Percentiles rank a stretch among this genome's conserved stretches.
Evolutionary conservation across 1,284 basidiomycete genomes (phyloP).

Genomic region (Ustilago loliicola): DNA sequence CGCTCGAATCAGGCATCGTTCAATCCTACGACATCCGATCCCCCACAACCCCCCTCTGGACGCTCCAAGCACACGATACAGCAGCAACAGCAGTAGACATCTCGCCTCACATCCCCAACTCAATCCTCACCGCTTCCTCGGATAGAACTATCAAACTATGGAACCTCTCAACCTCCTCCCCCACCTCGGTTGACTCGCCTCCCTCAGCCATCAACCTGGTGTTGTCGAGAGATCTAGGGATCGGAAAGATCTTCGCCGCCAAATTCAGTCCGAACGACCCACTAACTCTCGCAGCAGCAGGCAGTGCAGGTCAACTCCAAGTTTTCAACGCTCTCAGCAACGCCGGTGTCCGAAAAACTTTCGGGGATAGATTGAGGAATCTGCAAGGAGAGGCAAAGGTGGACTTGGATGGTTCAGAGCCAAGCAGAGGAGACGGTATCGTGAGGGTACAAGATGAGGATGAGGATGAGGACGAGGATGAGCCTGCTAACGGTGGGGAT

Average conservation of each 20-base stretch:
- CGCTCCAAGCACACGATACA: slow-evolving; percentile 93
- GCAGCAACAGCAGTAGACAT: slow-evolving; percentile 91
- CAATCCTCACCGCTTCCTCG: slow-evolving; percentile 90
- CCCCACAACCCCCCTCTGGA: slow-evolving; percentile 79
- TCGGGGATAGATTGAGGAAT: slow-evolving; percentile 67
- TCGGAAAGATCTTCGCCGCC: slow-evolving; percentile 94
- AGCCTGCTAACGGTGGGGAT: slow-evolving; percentile 1
- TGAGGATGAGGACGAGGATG: slow-evolving; percentile 50
- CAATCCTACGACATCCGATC: slow-evolving; percentile 92
- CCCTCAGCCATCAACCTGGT: slow-evolving; percentile 80
- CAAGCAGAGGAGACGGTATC: slow-evolving; percentile 50
- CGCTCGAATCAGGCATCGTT: slow-evolving; percentile 66
- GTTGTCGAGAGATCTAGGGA: slow-evolving; percentile 88
- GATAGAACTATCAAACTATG: slow-evolving; percentile 89
- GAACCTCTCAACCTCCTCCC: slow-evolving; percentile 81
- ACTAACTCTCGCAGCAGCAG: slow-evolving; percentile 91
- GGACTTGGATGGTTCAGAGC: slow-evolving; percentile 42
- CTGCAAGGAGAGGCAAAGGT: slow-evolving; percentile 24
- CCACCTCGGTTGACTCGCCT: not conserved
- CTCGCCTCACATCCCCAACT: slow-evolving; percentile 90
- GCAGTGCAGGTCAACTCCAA: slow-evolving; percentile 90
- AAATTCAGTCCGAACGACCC: slow-evolving; percentile 94
- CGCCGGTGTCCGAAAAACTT: slow-evolving; percentile 69
- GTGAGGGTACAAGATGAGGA: slow-evolving; percentile 48
- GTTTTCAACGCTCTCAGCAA: slow-evolving; percentile 82